These are phyloP conservation scores for Graphilbum sp. DNA, from an alignment of 2,329 filamentous ascomycete genomes.

Conservation along the genomic window DNA sequence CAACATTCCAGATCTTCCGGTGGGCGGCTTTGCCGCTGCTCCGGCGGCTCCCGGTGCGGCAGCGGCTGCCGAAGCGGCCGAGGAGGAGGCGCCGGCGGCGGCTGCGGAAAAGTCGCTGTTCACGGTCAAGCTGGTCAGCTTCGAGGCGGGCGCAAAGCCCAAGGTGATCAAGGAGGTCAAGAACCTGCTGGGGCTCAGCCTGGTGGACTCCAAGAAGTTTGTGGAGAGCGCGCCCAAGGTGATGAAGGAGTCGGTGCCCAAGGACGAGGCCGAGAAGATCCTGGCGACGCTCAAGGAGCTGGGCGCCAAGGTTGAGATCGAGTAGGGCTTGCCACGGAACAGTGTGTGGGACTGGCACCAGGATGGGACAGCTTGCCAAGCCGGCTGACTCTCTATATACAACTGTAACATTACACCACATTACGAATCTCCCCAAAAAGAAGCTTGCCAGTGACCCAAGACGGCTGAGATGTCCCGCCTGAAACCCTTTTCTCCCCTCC, in stretches of 20 bases:
- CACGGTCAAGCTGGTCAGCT: slow-evolving; percentile 82
- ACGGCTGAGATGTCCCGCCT: too few relatives aligned
- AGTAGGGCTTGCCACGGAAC: slow-evolving; percentile 37
- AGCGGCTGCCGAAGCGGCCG: slow-evolving; percentile 47
- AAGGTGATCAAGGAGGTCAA: slow-evolving; percentile 99
- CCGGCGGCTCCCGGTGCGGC: slow-evolving; percentile 39
- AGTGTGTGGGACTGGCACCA: too few relatives aligned
- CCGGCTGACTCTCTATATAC: too few relatives aligned
- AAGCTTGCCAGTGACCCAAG: too few relatives aligned
- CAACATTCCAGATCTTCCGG: slow-evolving; percentile 94
- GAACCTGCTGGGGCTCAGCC: slow-evolving; percentile 77
- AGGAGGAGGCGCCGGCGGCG: slow-evolving; percentile 73
- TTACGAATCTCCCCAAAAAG: too few relatives aligned
- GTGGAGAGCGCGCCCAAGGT: slow-evolving; percentile 95
- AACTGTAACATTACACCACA: too few relatives aligned
- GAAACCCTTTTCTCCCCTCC: too few relatives aligned
- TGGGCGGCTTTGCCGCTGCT: slow-evolving; percentile 70
- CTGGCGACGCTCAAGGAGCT: slow-evolving; percentile 83
- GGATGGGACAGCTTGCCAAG: too few relatives aligned
- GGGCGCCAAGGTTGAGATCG: slow-evolving; percentile 79
- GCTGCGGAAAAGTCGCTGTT: slow-evolving; percentile 96
- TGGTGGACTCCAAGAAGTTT: slow-evolving; percentile 99
- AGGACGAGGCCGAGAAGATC: slow-evolving; percentile 99
- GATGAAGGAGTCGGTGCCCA: slow-evolving; percentile 97
- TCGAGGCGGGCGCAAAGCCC: slow-evolving; percentile 79